These are phyloP conservation scores for Artemisia argyi DNA, from an alignment of 129 eudicot genomes.

Conservation along the genomic window DNA sequence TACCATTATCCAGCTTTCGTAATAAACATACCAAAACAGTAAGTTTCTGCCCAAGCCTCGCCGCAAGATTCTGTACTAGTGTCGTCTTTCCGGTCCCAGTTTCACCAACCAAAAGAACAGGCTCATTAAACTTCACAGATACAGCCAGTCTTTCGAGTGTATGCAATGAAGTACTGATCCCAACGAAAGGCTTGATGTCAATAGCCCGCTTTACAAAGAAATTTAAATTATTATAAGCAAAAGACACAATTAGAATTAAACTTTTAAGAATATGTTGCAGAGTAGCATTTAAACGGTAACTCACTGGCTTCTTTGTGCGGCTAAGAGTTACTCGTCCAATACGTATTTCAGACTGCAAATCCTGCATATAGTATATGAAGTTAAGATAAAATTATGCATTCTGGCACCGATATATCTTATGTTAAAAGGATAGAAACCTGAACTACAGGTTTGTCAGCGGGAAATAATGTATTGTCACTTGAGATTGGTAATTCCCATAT, in stretches of 20 bases:
- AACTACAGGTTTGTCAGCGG: slow-evolving; percentile 67
- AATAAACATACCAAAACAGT: slow-evolving; percentile 83
- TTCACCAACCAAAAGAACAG: slow-evolving; percentile 96
- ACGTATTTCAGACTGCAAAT: slow-evolving; percentile 47
- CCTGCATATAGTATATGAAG: slow-evolving; percentile 42
- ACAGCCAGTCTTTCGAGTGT: slow-evolving; percentile 83
- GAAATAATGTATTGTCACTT: slow-evolving; percentile 46
- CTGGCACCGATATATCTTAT: slow-evolving; percentile 6
- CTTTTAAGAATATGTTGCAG: neutral
- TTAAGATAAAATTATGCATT: slow-evolving; percentile 16
- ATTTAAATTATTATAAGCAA: slow-evolving; percentile 16
- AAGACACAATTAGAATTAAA: neutral
- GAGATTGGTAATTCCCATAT: slow-evolving; percentile 60
- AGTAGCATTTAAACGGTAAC: slow-evolving; percentile 25
- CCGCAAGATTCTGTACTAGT: slow-evolving; percentile 83
- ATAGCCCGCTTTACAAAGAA: slow-evolving; percentile 26
- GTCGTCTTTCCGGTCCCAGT: slow-evolving; percentile 99
- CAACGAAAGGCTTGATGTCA: slow-evolving; percentile 65
- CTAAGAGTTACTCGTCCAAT: slow-evolving; percentile 69
- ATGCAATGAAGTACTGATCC: slow-evolving; percentile 67
- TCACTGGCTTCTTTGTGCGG: slow-evolving; percentile 41
- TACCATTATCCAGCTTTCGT: neutral
- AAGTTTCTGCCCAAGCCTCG: slow-evolving; percentile 78
- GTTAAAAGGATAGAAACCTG: slow-evolving; percentile 44
- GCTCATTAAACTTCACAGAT: slow-evolving; percentile 82